phyloP scores from a whole-genome alignment of 805 yeast species.

The Suhomyces sp. region DNA sequence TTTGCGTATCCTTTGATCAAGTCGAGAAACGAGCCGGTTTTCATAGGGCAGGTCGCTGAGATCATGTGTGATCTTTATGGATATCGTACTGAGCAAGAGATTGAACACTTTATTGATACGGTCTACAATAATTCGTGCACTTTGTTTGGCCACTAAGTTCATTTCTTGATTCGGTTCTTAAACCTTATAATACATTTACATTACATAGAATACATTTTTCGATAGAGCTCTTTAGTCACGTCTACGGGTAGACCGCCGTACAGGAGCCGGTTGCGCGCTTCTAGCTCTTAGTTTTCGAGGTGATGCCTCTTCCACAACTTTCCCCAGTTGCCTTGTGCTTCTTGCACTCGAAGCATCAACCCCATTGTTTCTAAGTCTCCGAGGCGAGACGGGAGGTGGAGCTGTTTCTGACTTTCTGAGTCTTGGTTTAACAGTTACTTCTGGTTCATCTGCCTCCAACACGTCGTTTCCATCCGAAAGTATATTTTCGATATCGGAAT shows the following conservation, averaged over 20 bases:
- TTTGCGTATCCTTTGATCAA: constrained; percentile 55
- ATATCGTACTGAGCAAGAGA: constrained; percentile 23
- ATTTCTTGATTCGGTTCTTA: neutral
- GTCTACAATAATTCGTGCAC: constrained; percentile 35
- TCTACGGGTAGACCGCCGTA: neutral
- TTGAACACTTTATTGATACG: constrained; percentile 31
- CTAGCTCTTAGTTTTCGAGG: neutral
- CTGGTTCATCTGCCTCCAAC: neutral
- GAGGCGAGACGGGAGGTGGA: neutral
- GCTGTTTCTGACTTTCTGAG: neutral
- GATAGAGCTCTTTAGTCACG: neutral
- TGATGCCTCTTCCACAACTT: neutral
- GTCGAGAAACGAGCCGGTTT: constrained; percentile 91
- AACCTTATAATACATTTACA: constrained; percentile 1
- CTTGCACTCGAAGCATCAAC: neutral
- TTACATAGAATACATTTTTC: constrained; percentile 1
- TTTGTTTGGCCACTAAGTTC: constrained; percentile 18
- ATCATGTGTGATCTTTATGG: constrained; percentile 34
- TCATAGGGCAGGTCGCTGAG: constrained; percentile 75
- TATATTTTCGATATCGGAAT: neutral
- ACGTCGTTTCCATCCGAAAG: neutral
- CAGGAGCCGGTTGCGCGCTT: neutral
- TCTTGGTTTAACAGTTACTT: neutral
- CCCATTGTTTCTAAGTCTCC: neutral
- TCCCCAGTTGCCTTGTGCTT: neutral